phyloP scores from a whole-genome alignment of 768 basidiomycete species.

The Rhodocollybia butyracea region DNA sequence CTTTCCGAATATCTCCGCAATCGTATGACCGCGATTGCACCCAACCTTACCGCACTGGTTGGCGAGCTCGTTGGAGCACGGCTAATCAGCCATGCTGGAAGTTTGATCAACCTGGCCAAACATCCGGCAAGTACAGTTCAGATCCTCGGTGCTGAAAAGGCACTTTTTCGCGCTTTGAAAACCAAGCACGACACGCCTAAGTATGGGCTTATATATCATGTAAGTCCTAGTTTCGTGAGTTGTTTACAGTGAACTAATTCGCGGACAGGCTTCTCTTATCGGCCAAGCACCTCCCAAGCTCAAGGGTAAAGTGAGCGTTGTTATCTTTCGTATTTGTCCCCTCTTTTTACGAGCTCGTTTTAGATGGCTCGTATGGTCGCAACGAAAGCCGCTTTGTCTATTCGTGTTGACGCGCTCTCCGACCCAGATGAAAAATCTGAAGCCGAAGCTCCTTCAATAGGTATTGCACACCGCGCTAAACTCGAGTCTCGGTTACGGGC shows the following conservation, averaged over 20 bases:
- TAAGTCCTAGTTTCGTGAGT: constrained; percentile 30
- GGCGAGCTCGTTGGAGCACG: constrained; percentile 92
- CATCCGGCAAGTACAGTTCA: constrained; percentile 98
- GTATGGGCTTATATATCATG: constrained; percentile 99
- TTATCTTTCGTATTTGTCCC: not conserved
- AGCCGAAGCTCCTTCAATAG: constrained; percentile 76
- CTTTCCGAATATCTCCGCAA: constrained; percentile 96
- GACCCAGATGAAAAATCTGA: constrained; percentile 91
- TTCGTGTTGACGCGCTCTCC: constrained; percentile 95
- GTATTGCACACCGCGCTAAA: constrained; percentile 90
- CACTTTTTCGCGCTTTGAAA: constrained; percentile 94
- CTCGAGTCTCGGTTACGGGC: constrained; percentile 91
- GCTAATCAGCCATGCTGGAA: constrained; percentile 93
- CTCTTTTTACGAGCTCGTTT: not conserved
- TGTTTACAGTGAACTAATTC: constrained; percentile 8
- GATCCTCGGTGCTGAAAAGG: constrained; percentile 97
- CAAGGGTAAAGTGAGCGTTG: constrained; percentile 79
- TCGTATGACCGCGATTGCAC: constrained; percentile 97
- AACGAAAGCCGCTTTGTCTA: constrained; percentile 95
- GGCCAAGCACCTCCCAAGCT: constrained; percentile 97
- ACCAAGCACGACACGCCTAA: constrained; percentile 99
- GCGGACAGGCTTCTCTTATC: constrained; percentile 79
- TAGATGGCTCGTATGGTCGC: constrained; percentile 99
- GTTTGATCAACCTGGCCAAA: constrained; percentile 94
- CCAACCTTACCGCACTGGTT: constrained; percentile 90